Percentiles rank a stretch among this genome's conserved stretches.
phyloP scores from a whole-genome alignment of 1,139 yeast genomes.

The Kodamaea sp. region DNA sequence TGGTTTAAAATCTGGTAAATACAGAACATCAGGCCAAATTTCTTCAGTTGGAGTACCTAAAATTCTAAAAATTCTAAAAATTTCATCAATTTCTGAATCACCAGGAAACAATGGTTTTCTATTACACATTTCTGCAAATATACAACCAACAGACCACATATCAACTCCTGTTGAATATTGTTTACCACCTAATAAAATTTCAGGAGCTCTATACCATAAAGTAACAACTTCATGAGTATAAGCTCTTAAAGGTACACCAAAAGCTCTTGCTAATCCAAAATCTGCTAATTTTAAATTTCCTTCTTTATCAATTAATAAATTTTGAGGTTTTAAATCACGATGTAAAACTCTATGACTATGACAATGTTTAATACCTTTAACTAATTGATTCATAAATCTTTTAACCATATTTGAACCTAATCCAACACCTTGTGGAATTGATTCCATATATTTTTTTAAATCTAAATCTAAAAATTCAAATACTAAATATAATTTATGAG shows the following conservation, averaged over 20 bases:
- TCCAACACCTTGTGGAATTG: conserved; percentile 88
- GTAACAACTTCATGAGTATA: conserved; percentile 98
- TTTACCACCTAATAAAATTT: conserved; percentile 89
- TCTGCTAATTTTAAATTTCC: conserved; percentile 96
- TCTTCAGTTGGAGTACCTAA: conserved; percentile 95
- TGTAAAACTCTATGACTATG: conserved; percentile 94
- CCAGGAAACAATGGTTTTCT: conserved; percentile 96
- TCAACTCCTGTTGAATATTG: conserved; percentile 98
- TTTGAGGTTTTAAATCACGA: conserved; percentile 95
- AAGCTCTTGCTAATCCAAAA: conserved; percentile 95
- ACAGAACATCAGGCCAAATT: conserved; percentile 93
- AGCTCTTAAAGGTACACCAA: conserved; percentile 94
- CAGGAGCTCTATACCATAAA: conserved; percentile 97
- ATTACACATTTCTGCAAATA: conserved; percentile 97
- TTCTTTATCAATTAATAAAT: conserved; percentile 86
- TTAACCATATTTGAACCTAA: conserved; percentile 88
- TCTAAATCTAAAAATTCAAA: conserved; percentile 93
- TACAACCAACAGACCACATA: conserved; percentile 98
- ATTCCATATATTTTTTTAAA: conserved; percentile 94
- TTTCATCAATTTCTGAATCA: conserved; percentile 96
- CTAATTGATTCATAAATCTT: conserved; percentile 87
- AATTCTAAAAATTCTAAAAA: conserved; percentile 86
- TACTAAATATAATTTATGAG: conserved; percentile 88
- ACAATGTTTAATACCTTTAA: conserved; percentile 90
- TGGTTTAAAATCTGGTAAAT: conserved; percentile 90